Conservation (phyloP, 2,329 filamentous ascomycete species). For the Penicillium sp. region DNA sequence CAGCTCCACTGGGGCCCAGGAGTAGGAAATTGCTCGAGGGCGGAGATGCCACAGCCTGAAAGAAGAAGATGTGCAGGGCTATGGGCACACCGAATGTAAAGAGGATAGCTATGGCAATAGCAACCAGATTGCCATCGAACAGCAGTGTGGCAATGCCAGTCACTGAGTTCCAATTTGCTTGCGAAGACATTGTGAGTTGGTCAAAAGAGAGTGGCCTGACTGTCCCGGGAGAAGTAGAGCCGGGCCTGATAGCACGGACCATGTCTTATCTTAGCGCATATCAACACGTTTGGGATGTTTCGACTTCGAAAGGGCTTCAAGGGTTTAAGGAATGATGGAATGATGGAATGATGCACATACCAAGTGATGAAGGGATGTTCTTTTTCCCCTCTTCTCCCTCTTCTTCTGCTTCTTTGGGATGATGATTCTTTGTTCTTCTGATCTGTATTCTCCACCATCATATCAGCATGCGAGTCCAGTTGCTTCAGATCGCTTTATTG, state of each 20-base stretch:
- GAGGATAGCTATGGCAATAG: slow-evolving; percentile 63
- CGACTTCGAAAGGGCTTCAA: neutral
- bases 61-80: slow-evolving; percentile 71
- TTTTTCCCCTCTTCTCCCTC: neutral
- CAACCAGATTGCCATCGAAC: slow-evolving; percentile 42
- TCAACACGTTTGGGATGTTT: neutral
- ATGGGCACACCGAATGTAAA: slow-evolving; percentile 71
- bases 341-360: slow-evolving; percentile 5
- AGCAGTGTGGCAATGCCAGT: slow-evolving; percentile 41
- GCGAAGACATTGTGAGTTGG: slow-evolving; percentile 24
- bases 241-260: slow-evolving; percentile 4
- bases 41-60: slow-evolving; percentile 60
- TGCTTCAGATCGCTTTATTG: slow-evolving; percentile 37
- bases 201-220: slow-evolving; percentile 6
- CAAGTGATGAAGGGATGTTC: slow-evolving; percentile 8
- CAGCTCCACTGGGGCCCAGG: slow-evolving; percentile 72
- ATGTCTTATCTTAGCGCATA: neutral
- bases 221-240: neutral
- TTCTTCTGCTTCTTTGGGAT: neutral
- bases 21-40: slow-evolving; percentile 71
- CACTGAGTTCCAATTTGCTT: slow-evolving; percentile 38
- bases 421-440: neutral
- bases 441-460: slow-evolving; percentile 8
- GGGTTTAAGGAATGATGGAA: neutral
- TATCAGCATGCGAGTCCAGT: slow-evolving; percentile 30